A percentile compares a stretch with the other conserved stretches of the same genome.
Evolutionary conservation across 352 stramenopile species (phyloP).

Genomic region (Phytophthora pseudosyringae): DNA sequence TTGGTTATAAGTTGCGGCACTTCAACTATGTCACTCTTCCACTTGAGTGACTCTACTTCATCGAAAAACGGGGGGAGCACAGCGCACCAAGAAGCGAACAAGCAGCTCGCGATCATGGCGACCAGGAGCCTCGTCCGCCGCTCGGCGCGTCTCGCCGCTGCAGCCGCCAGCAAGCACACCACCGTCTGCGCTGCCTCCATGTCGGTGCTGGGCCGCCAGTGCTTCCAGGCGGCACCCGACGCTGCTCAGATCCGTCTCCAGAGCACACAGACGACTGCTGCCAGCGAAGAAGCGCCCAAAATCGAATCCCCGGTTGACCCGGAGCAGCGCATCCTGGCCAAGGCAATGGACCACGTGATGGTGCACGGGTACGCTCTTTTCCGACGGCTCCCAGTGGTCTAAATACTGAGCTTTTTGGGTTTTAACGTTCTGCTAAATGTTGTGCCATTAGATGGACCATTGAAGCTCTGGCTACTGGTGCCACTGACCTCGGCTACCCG

Average conservation of each 20-base stretch:
- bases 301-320: slow-evolving; percentile 36
- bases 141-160: slow-evolving; percentile 22
- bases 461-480: slow-evolving; percentile 74
- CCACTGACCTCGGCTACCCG: slow-evolving; percentile 69
- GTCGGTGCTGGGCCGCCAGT: slow-evolving; percentile 9
- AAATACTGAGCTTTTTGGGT: slow-evolving; percentile 9
- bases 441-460: slow-evolving; percentile 68
- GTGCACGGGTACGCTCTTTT: slow-evolving; percentile 49
- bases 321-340: slow-evolving; percentile 61
- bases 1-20: too few relatives aligned
- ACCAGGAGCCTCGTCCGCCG: slow-evolving; percentile 30
- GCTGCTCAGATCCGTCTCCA: slow-evolving; percentile 24
- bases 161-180: slow-evolving; percentile 17
- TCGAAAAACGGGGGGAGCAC: slow-evolving; percentile 18
- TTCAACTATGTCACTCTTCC: slow-evolving; percentile 18
- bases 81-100: slow-evolving; percentile 13
- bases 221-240: slow-evolving; percentile 8
- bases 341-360: slow-evolving; percentile 55
- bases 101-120: slow-evolving; percentile 28
- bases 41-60: not conserved
- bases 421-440: slow-evolving; percentile 13
- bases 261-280: slow-evolving; percentile 25
- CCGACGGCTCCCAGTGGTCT: not conserved
- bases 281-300: slow-evolving; percentile 24
- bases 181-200: slow-evolving; percentile 7